Percentiles rank a stretch among this genome's conserved stretches.
These are phyloP conservation scores for Kandelia obovata DNA, from an alignment of 345 rosid genomes.

Conservation along the genomic window DNA sequence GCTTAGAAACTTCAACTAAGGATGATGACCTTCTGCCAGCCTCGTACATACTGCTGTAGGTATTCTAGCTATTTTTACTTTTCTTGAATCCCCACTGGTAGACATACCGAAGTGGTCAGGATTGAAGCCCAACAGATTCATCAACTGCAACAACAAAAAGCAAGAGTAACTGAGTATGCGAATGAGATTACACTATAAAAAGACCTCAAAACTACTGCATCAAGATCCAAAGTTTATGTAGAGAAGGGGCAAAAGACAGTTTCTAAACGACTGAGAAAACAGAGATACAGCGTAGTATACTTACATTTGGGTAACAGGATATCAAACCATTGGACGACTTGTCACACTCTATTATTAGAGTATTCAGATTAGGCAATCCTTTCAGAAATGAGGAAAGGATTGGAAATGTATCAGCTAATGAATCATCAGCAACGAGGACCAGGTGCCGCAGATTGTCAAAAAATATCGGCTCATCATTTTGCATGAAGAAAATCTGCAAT, in stretches of 20 bases:
- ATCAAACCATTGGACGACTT: neutral
- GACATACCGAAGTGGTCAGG: neutral
- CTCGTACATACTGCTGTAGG: neutral
- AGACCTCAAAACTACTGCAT: neutral
- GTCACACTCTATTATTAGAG: constrained; percentile 3
- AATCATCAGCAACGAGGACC: neutral
- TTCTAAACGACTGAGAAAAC: neutral
- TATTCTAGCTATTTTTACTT: neutral
- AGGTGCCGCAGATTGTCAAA: constrained; percentile 8
- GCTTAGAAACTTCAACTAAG: too few species aligned
- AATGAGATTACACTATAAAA: neutral
- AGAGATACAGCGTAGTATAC: neutral
- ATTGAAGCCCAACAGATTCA: constrained; percentile 12
- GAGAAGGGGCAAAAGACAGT: neutral
- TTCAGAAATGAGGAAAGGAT: constrained; percentile 12
- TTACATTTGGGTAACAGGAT: constrained; percentile 11
- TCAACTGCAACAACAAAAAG: constrained; percentile 6
- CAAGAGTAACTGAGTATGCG: neutral
- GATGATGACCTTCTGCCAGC: too few species aligned
- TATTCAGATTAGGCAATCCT: constrained; percentile 16
- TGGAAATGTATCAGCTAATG: constrained; percentile 3
- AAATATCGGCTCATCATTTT: constrained; percentile 6
- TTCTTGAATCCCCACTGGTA: neutral
- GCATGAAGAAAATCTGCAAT: constrained; percentile 17
- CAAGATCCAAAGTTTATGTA: too few species aligned